Conservation (phyloP, 2,329 filamentous ascomycete species). For the Trichoderma citrinoviride region DNA sequence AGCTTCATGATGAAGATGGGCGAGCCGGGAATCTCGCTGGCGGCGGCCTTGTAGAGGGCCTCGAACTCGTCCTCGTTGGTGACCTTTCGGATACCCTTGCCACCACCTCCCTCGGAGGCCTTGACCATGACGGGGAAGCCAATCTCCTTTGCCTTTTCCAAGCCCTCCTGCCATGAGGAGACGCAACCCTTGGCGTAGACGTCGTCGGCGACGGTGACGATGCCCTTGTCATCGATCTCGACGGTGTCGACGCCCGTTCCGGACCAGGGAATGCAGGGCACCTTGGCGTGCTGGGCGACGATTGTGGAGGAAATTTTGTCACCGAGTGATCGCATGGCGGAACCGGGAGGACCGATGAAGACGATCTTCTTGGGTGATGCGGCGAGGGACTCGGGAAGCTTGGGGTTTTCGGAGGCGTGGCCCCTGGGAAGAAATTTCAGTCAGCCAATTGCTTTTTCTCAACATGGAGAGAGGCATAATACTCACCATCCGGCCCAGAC, state of each 20-base stretch:
- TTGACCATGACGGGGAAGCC: conserved; percentile 99
- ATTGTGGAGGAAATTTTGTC: conserved; percentile 99
- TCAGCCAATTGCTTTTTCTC: neutral
- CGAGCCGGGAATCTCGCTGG: conserved; percentile 95
- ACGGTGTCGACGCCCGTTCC: conserved; percentile 87
- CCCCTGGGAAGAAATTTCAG: conserved; percentile 57
- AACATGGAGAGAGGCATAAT: neutral
- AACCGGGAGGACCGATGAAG: conserved; percentile 96
- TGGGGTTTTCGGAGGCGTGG: conserved; percentile 97
- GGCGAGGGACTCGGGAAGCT: conserved; percentile 91
- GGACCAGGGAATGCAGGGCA: conserved; percentile 99
- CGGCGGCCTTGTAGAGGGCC: conserved; percentile 88
- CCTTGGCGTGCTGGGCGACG: conserved; percentile 92
- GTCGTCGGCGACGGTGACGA: conserved; percentile 86
- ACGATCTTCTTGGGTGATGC: conserved; percentile 98
- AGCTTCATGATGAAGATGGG: conserved; percentile 99
- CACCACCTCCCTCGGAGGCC: conserved; percentile 98
- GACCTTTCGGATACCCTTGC: conserved; percentile 98
- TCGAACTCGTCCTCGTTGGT: conserved; percentile 80
- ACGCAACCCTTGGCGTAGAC: conserved; percentile 91
- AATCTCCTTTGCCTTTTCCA: conserved; percentile 81
- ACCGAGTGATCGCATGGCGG: conserved; percentile 96
- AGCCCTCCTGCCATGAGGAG: conserved; percentile 82
- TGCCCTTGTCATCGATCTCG: conserved; percentile 71
- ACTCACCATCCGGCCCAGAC: conserved; percentile 97